Base-by-base conservation (phyloP, 2,329 filamentous ascomycete species). In the Colletotrichum gigasporum region DNA sequence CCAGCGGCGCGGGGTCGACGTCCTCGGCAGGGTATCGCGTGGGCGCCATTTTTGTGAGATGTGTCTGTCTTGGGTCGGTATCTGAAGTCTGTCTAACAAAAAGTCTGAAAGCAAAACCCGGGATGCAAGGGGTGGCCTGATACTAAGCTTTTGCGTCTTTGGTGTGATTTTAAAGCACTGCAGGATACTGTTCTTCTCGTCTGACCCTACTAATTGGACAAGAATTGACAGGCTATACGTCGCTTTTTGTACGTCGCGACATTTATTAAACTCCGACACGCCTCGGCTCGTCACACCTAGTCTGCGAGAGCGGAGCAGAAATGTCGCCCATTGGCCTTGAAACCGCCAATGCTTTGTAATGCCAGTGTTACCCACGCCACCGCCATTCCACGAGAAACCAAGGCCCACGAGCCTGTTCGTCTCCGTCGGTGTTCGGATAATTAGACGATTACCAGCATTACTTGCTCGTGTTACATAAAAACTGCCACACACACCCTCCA, bases 1-100 rank as follows among this genome's bases (percentile, higher is more conserved):
- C 82, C 16, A 87, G 73, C 62, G 65, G 65, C 28, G 12, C 7
- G 18, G 65, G 30, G 51, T 67, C 62, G 14, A 41, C 56, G 11
- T 44, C 7, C 42, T 55, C 48, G 56, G 56, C 16, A 28, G 62
- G n/a, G 48, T 34, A 32, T 50, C 62, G 16, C 41, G 39, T 50
- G 28, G 62, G 56, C n/a, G 62, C 28, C 62, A 65, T 56, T 9
- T 20, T 48, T 7, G 18, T 12, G 16, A 3, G 2, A 18, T 22
- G 16, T 45, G 35, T 42, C 5, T 9, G 22, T 18, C 6, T 51
- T n/a, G 28, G 3, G 10, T 34, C 10, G 34, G 9, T 11, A 3
- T 39, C 18, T 32, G 6, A 34, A 34, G 10, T 24, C 16, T 28
- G 30, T 34, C 6, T 50, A 20, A 34, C 9, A 30, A 12, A 5